Conservation (phyloP, 805 yeast genomes). For the Candida easanensis region DNA sequence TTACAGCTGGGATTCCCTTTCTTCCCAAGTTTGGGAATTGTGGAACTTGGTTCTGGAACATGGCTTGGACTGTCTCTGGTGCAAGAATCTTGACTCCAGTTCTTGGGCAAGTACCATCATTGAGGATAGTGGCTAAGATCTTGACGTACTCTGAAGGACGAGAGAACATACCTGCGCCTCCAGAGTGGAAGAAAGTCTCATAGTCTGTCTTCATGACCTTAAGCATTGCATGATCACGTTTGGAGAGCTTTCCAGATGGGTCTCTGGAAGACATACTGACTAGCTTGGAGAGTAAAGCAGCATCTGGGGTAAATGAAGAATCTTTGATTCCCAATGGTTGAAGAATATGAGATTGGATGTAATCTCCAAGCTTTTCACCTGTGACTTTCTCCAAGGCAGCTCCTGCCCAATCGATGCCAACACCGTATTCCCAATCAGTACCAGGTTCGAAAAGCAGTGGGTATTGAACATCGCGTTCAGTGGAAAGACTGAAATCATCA, state of each 20-base stretch:
- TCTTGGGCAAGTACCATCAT: conserved; percentile 36
- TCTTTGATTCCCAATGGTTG: conserved; percentile 30
- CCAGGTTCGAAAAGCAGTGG: conserved; percentile 38
- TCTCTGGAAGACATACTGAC: conserved; percentile 27
- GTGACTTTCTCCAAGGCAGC: conserved; percentile 29
- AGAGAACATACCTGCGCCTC: conserved; percentile 43
- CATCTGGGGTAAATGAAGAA: conserved; percentile 26
- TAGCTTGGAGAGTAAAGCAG: conserved; percentile 18
- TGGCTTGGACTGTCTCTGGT: conserved; percentile 32
- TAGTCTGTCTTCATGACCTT: conserved; percentile 4
- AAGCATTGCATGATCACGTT: conserved; percentile 12
- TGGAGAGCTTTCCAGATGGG: conserved; percentile 8
- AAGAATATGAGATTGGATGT: conserved; percentile 27
- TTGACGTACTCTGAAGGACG: conserved; percentile 38
- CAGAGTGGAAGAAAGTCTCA: conserved; percentile 29
- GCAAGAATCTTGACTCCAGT: conserved; percentile 33
- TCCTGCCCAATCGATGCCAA: conserved; percentile 37
- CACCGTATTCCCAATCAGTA: conserved; percentile 35
- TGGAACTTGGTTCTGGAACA: conserved; percentile 33
- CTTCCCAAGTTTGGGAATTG: conserved; percentile 24
- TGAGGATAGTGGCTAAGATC: conserved; percentile 38
- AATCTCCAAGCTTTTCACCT: conserved; percentile 30
- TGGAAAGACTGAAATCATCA: conserved; percentile 17
- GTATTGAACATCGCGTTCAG: conserved; percentile 16
- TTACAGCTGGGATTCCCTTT: conserved; percentile 16